Conservation (phyloP, 164 flowering plant genomes). For the Sedum album region DNA sequence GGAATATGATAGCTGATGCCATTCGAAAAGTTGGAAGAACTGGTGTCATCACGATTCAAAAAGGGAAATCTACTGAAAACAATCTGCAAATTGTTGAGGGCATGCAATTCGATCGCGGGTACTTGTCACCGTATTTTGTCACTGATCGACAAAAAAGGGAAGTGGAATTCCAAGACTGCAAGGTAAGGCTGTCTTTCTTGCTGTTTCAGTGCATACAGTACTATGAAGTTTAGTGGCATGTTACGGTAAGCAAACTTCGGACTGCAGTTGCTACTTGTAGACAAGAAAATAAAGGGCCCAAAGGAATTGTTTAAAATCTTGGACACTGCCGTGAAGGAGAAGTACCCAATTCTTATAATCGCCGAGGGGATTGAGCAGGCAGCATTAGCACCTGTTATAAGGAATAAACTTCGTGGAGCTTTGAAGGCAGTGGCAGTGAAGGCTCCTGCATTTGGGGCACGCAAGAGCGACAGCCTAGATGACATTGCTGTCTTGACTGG, state of each 20-base stretch:
- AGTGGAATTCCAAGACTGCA: conserved; percentile 67
- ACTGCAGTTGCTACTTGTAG: conserved; percentile 85
- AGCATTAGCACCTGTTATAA: conserved; percentile 74
- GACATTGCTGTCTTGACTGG: conserved; percentile 88
- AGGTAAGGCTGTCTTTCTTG: conserved; percentile 33
- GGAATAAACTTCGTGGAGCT: conserved; percentile 69
- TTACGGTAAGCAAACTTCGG: conserved; percentile 21
- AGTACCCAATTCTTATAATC: conserved; percentile 62
- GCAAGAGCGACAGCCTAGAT: conserved; percentile 83
- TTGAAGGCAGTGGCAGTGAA: conserved; percentile 78
- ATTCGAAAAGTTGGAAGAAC: conserved; percentile 56
- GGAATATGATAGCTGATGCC: conserved; percentile 79
- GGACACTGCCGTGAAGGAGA: conserved; percentile 68
- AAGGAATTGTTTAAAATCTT: conserved; percentile 65
- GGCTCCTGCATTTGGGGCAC: conserved; percentile 88
- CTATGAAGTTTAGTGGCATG: conserved; percentile 8
- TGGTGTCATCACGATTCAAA: conserved; percentile 69
- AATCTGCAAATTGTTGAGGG: conserved; percentile 66
- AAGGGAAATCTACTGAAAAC: conserved; percentile 54
- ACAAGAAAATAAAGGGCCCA: conserved; percentile 61
- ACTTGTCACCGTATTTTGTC: conserved; percentile 79
- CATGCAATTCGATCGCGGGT: conserved; percentile 93
- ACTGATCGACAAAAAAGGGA: conserved; percentile 55
- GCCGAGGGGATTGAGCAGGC: conserved; percentile 81
- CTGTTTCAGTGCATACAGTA: not conserved